These are phyloP conservation scores for Ophiostoma australiae DNA, from an alignment of 2,329 filamentous ascomycete species.

Conservation along the genomic window DNA sequence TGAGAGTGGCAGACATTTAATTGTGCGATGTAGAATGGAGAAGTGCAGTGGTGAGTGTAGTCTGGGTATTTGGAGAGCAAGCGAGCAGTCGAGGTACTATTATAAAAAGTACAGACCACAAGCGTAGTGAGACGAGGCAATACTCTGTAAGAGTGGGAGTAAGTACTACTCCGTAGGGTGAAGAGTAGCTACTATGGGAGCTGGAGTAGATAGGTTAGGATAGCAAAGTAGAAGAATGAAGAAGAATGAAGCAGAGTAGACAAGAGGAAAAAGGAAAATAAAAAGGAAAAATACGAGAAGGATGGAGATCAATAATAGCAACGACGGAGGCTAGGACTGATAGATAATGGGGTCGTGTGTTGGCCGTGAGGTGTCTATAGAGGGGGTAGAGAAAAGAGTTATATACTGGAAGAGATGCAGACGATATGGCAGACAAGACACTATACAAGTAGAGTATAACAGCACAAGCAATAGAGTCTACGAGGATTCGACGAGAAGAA, in stretches of 20 bases:
- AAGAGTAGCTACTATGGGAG: neutral
- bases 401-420: neutral
- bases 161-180: neutral
- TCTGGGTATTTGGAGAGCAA: neutral
- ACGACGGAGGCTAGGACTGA: neutral
- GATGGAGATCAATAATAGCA: neutral
- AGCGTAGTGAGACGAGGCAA: neutral
- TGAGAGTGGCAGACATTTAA: neutral
- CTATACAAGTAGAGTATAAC: no score
- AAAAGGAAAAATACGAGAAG: neutral
- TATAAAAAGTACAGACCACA: neutral
- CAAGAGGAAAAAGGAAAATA: neutral
- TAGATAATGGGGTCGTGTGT: neutral
- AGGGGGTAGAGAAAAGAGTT: neutral
- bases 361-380: neutral
- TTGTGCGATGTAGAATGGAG: neutral
- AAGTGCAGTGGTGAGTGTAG: neutral
- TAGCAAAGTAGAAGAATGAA: neutral
- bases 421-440: neutral
- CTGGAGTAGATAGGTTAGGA: neutral
- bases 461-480: neutral
- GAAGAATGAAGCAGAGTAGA: neutral
- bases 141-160: neutral
- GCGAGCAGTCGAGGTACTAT: neutral
- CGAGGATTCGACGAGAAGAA: neutral